phyloP scores from a whole-genome alignment of 2,329 filamentous ascomycete genomes.

The Botrytis medusae region DNA sequence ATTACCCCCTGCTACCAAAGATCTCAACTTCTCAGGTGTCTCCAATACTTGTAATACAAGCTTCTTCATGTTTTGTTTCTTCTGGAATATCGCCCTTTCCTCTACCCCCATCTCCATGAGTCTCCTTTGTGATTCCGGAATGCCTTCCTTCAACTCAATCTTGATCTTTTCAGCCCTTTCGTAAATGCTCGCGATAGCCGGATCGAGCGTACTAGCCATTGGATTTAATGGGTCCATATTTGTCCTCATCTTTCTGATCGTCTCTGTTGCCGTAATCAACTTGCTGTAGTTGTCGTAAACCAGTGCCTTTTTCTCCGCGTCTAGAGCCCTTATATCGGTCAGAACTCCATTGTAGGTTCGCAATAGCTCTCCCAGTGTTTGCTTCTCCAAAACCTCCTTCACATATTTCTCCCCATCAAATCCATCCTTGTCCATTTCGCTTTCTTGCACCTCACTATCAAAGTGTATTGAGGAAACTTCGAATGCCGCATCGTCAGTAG shows the following conservation, averaged over 20 bases:
- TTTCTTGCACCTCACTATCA: constrained; percentile 55
- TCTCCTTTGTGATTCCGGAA: constrained; percentile 52
- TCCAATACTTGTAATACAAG: constrained; percentile 34
- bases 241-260: constrained; percentile 82
- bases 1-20: constrained; percentile 59
- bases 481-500: constrained; percentile 33
- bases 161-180: constrained; percentile 38
- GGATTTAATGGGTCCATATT: constrained; percentile 80
- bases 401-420: constrained; percentile 76
- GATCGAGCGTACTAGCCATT: constrained; percentile 68
- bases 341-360: constrained; percentile 69
- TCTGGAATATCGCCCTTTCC: constrained; percentile 40
- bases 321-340: constrained; percentile 81
- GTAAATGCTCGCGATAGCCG: constrained; percentile 74
- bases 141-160: constrained; percentile 32
- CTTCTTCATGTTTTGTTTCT: constrained; percentile 27
- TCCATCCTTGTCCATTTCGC: constrained; percentile 70
- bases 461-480: constrained; percentile 43
- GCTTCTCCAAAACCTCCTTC: constrained; percentile 57
- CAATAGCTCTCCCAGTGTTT: constrained; percentile 67
- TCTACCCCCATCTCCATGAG: constrained; percentile 60
- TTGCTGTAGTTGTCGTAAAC: constrained; percentile 99
- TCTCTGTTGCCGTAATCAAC: constrained; percentile 93
- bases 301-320: constrained; percentile 93
- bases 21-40: constrained; percentile 49